A percentile compares a stretch with the other conserved stretches of the same genome.
phyloP scores from a whole-genome alignment of 2,329 filamentous ascomycete species.

The Hymenoscyphus fraxineus region DNA sequence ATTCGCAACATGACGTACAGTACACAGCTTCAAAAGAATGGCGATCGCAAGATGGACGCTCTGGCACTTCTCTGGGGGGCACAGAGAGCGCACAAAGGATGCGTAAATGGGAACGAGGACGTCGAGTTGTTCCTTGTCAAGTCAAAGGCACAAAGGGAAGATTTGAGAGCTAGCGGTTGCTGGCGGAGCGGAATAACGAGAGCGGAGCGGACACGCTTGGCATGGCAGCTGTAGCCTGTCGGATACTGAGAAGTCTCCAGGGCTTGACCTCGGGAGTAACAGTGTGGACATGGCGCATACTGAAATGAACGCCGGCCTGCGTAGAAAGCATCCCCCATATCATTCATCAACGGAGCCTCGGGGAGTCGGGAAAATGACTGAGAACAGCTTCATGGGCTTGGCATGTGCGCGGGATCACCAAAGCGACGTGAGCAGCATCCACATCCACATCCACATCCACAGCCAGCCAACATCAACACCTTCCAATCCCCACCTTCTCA shows the following conservation, averaged over 20 bases:
- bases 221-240: background rate
- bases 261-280: too few species aligned
- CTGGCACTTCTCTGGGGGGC: slow-evolving; percentile 32
- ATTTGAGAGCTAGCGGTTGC: background rate
- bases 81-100: slow-evolving; percentile 35
- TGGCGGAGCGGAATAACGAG: background rate
- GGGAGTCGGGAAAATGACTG: background rate
- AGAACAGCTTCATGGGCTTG: slow-evolving; percentile 6
- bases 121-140: slow-evolving; percentile 7
- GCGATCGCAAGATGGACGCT: slow-evolving; percentile 32
- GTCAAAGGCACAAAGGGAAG: background rate
- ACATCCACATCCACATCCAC: too few species aligned
- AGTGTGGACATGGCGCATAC: background rate
- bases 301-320: background rate
- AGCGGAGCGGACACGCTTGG: background rate
- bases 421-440: background rate
- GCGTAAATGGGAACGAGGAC: slow-evolving; percentile 21
- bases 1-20: slow-evolving; percentile 26
- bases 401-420: slow-evolving; percentile 5
- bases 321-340: background rate
- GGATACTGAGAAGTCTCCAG: too few species aligned
- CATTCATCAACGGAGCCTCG: background rate
- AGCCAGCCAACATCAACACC: background rate
- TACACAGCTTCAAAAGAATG: slow-evolving; percentile 24
- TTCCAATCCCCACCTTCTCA: slow-evolving; percentile 1